Percentiles rank a stretch among this genome's conserved stretches.
Evolutionary conservation across 371 early-diverging fungal genomes (phyloP).

Genomic region (Rhizopus microsporus): DNA sequence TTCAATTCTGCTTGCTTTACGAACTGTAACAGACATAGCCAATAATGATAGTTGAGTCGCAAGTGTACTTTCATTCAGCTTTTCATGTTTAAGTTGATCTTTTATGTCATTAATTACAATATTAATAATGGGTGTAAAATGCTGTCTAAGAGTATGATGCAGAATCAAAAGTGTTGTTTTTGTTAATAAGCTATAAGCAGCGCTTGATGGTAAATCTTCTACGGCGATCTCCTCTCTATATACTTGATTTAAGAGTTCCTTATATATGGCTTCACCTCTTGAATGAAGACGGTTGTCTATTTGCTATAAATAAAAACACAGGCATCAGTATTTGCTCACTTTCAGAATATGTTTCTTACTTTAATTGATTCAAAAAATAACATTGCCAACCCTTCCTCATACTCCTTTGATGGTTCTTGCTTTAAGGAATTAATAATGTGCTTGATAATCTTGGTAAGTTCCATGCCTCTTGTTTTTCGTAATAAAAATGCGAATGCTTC

Average conservation of each 20-base stretch:
- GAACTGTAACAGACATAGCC: conserved; percentile 56
- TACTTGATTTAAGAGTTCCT: conserved; percentile 50
- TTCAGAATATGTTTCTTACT: conserved; percentile 32
- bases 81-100: conserved; percentile 20
- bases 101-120: conserved; percentile 52
- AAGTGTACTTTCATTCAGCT: conserved; percentile 37
- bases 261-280: conserved; percentile 47
- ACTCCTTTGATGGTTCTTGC: conserved; percentile 50
- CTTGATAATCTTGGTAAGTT: conserved; percentile 55
- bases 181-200: conserved; percentile 29
- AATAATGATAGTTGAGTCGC: conserved; percentile 48
- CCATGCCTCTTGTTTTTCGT: conserved; percentile 69
- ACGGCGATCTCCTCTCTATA: conserved; percentile 32
- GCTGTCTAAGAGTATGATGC: conserved; percentile 58
- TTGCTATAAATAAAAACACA: conserved; percentile 28
- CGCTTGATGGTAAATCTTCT: conserved; percentile 22
- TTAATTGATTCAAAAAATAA: conserved; percentile 81
- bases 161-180: conserved; percentile 58
- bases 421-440: conserved; percentile 62
- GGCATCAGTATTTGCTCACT: conserved; percentile 1
- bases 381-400: conserved; percentile 75
- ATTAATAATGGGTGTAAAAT: conserved; percentile 53
- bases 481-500: conserved; percentile 91
- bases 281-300: conserved; percentile 66
- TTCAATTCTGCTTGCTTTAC: conserved; percentile 59